Base-by-base conservation (phyloP, 2,329 filamentous ascomycete genomes). In the Botrytis deweyae region DNA sequence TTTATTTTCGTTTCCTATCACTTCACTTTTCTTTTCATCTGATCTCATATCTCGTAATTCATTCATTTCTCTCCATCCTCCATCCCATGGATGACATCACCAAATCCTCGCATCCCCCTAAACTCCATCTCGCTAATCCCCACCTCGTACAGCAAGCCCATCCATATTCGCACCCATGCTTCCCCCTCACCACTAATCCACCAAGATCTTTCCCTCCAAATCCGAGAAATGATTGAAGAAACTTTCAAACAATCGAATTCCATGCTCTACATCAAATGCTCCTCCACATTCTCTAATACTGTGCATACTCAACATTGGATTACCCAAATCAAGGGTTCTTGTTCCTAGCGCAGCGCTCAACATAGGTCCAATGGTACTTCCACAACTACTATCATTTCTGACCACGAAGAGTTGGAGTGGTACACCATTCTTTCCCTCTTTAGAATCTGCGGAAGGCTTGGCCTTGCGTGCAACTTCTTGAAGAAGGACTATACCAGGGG, bases 281-380 rank as follows among this genome's bases (percentile, higher is more conserved):
- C 95, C 95, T 38, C 93, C 93, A 64, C 94, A 98, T 87, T 98
- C 95, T 72, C 96, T 90, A 80, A 98, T 97, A 81, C 92, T 96
- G 84, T 98, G 95, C 95, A 98, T 98, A 94, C 85, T 98, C 68
- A 74, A 65, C 68, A 71, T 70, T 8, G 95, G 92, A 84, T 98
- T 98, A 16, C 95, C 95, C 73, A 98, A 84, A 84, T 99, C 96
- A 63, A 99, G 86, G 2, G 96, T 98, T 76, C 96, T 88, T 72
- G 94, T 90, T 73, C 96, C 96, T 79, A 98, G 85, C 74, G 91
- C 91, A 38, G 95, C 94, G 72, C 92, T 93, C 64, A 98, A 86
- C 91, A 98, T 98, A n/a, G 96, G 96, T 0, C 96, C 96, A 80
- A 99, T 99, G 52, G 96, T 99, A 85, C 93, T 95, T 73, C 96